These are phyloP conservation scores for Trichophaea hybrida DNA, from an alignment of 2,329 filamentous ascomycete genomes.

Conservation along the genomic window DNA sequence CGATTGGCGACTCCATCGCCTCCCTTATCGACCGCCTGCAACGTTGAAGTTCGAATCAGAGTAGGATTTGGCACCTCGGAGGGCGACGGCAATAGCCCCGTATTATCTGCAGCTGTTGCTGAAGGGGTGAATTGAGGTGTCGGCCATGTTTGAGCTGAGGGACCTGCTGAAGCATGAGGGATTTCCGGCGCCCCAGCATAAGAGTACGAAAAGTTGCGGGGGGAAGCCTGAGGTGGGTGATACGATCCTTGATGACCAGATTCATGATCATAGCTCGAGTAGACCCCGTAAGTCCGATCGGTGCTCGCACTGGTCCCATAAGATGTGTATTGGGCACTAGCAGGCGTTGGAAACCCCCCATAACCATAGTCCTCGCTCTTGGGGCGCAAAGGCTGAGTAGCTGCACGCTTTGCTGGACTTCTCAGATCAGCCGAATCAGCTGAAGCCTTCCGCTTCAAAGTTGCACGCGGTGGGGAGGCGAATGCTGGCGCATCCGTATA, in stretches of 20 bases:
- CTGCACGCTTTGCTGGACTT: constrained; percentile 37
- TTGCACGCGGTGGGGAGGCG: constrained; percentile 32
- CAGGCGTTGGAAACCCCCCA: constrained; percentile 42
- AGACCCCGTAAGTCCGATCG: constrained; percentile 30
- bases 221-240: constrained; percentile 31
- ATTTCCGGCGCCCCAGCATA: constrained; percentile 18
- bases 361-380: constrained; percentile 39
- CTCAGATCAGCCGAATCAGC: constrained; percentile 36
- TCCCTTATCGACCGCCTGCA: constrained; percentile 40
- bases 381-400: constrained; percentile 36
- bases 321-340: constrained; percentile 35
- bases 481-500: constrained; percentile 39
- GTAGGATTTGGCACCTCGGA: constrained; percentile 39
- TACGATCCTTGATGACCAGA: constrained; percentile 29
- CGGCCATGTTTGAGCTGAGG: constrained; percentile 23
- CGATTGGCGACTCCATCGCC: constrained; percentile 32
- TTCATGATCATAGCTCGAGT: constrained; percentile 31
- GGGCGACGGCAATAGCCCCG: constrained; percentile 35
- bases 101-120: constrained; percentile 38
- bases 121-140: constrained; percentile 35
- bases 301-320: constrained; percentile 17
- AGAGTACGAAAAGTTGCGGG: constrained; percentile 11
- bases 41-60: constrained; percentile 52
- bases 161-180: constrained; percentile 13
- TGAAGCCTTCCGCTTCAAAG: constrained; percentile 44